A percentile compares a stretch with the other conserved stretches of the same genome.
phyloP scores from a whole-genome alignment of 2,329 filamentous ascomycete species.

The Microdochium nivale region DNA sequence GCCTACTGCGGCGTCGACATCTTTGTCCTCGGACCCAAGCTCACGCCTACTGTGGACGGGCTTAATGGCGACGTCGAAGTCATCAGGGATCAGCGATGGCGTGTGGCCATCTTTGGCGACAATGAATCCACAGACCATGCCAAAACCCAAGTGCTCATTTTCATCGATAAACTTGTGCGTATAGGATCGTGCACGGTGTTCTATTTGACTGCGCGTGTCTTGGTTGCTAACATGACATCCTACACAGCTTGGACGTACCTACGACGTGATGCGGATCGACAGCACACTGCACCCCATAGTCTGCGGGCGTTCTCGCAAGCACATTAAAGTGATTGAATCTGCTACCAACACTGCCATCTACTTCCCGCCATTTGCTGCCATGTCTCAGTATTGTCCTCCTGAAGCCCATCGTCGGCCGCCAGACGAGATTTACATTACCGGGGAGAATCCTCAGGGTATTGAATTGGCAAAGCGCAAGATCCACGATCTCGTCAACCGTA shows the following conservation, averaged over 20 bases:
- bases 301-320: slow-evolving; percentile 88
- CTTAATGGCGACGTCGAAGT: slow-evolving; percentile 73
- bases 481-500: slow-evolving; percentile 71
- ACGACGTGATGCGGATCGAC: slow-evolving; percentile 76
- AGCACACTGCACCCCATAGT: slow-evolving; percentile 84
- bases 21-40: slow-evolving; percentile 86
- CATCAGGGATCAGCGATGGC: slow-evolving; percentile 81
- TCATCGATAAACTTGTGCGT: slow-evolving; percentile 87
- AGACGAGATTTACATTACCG: slow-evolving; percentile 91
- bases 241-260: slow-evolving; percentile 57
- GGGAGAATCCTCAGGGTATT: slow-evolving; percentile 77
- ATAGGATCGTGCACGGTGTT: slow-evolving; percentile 3
- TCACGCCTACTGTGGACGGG: slow-evolving; percentile 67
- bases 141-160: slow-evolving; percentile 90
- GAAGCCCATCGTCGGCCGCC: slow-evolving; percentile 76
- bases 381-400: slow-evolving; percentile 82
- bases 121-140: slow-evolving; percentile 93
- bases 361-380: slow-evolving; percentile 87
- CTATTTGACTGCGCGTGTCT: slow-evolving; percentile 8
- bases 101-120: slow-evolving; percentile 91
- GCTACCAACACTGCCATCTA: slow-evolving; percentile 95
- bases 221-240: slow-evolving; percentile 20
- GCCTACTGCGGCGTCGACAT: slow-evolving; percentile 91
- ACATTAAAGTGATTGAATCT: slow-evolving; percentile 96
- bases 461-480: slow-evolving; percentile 84